Evolutionary conservation across 768 basidiomycete genomes (phyloP), one percentile per base, ranked within the genome.

Genomic region (Pseudohyphozyma bogoriensis): DNA sequence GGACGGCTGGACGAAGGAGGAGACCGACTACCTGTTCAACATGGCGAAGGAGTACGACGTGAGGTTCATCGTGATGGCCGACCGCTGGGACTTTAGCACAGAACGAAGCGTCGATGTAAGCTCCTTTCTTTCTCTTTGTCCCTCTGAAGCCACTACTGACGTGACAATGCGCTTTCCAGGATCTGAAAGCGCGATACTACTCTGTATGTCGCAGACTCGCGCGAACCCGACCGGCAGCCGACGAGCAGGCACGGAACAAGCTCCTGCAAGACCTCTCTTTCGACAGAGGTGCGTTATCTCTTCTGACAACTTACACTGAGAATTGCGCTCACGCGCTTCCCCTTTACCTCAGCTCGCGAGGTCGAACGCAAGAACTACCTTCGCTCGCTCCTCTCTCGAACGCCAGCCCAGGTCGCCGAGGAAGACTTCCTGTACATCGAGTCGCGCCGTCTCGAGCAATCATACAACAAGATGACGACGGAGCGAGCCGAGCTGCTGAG

Each of bases 381-480:
- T 18, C 56, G 75, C 79, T 86, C 84, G 62, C 81, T 97, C n/a
- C 88, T 91, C 75, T 82, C 80, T 58, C 84, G 93, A n/a, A 86
- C 89, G 0, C 80, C 84, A 6, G 83, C 86, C 51, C 89, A 96
- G 75, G 85, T 93, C 46, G 85, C 85, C 22, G 92, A 99, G 72
- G 95, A 97, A 77, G 92, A 96, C 69, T 86, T 89, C 11, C 78
- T 99, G 4, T 96, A 87, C 74, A 76, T 96, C 63, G 90, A 96
- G 73, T 80, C 93, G 52, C 91, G 92, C 71, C 83, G 89, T n/a
- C 79, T 99, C 52, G 92, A 96, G 72, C 93, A 96, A 74, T 88
- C 80, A 61, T 91, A 95, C 72, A 80, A 85, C 58, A 39, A 63
- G 58, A 53, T 67, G 20, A 56, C 60, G 0, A 24, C 33, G 22